phyloP scores from a whole-genome alignment of 2,329 filamentous ascomycete species.

The Coleophoma cylindrospora region DNA sequence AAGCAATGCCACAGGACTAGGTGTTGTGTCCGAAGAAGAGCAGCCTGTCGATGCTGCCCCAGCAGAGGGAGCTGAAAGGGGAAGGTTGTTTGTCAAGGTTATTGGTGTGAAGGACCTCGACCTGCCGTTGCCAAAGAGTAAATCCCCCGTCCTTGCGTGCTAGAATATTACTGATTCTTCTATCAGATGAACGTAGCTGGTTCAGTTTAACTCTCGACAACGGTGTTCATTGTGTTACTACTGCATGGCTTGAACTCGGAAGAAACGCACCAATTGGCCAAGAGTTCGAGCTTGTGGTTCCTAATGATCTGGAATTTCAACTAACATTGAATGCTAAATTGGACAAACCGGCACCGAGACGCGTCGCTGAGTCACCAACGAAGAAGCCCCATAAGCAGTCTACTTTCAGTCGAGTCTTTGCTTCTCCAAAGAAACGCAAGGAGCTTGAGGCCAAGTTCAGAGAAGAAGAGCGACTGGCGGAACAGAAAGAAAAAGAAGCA shows the following conservation, averaged over 20 bases:
- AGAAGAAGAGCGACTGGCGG: conserved; percentile 69
- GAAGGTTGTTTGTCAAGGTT: conserved; percentile 96
- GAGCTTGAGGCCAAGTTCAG: conserved; percentile 82
- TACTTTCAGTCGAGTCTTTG: conserved; percentile 86
- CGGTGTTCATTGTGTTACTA: conserved; percentile 95
- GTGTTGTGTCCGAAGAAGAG: conserved; percentile 56
- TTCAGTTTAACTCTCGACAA: conserved; percentile 98
- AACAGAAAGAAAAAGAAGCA: conserved; percentile 58
- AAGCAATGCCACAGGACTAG: conserved; percentile 63
- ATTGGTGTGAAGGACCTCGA: conserved; percentile 95
- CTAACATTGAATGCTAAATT: conserved; percentile 94
- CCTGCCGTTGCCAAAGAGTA: conserved; percentile 84
- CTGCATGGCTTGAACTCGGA: conserved; percentile 88
- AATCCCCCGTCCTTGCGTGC: conserved; percentile 29
- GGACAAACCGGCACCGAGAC: conserved; percentile 66
- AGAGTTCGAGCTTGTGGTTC: conserved; percentile 95
- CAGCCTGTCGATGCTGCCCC: conserved; percentile 45
- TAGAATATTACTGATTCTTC: conserved; percentile 18
- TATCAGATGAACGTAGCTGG: conserved; percentile 76
- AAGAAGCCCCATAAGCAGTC: conserved; percentile 76
- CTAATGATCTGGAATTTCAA: conserved; percentile 98
- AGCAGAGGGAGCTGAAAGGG: conserved; percentile 80
- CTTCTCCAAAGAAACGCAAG: conserved; percentile 94
- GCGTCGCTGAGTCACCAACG: conserved; percentile 48
- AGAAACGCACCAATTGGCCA: conserved; percentile 93